phyloP scores from a whole-genome alignment of 2,329 filamentous ascomycete genomes.

The Incumbomyces delicatus region DNA sequence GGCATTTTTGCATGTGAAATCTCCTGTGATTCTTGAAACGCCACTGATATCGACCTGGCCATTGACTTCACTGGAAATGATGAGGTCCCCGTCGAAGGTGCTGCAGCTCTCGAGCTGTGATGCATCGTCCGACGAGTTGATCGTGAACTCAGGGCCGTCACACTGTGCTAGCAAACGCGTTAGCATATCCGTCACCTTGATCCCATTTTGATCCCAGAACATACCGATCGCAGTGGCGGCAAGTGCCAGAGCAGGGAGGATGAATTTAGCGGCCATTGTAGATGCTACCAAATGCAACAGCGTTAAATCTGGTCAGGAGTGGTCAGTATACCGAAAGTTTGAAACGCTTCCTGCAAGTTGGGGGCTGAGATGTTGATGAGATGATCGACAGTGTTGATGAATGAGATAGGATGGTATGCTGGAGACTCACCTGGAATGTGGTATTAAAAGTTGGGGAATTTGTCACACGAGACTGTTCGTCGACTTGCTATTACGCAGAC shows the following conservation, averaged over 20 bases:
- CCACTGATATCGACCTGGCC: constrained; percentile 55
- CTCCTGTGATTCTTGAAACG: constrained; percentile 46
- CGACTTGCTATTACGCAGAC: constrained; percentile 2
- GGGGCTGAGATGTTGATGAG: neutral
- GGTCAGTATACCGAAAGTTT: constrained; percentile 11
- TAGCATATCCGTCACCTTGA: constrained; percentile 3
- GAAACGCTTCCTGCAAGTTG: too few species aligned
- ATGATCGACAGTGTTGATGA: neutral
- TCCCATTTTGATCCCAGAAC: constrained; percentile 5
- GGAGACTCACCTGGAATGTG: constrained; percentile 20
- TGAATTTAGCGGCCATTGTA: constrained; percentile 36
- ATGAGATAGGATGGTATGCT: neutral
- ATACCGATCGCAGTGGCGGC: constrained; percentile 43
- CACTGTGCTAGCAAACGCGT: constrained; percentile 15
- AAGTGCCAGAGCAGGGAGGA: constrained; percentile 47
- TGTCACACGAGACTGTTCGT: neutral
- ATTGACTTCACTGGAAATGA: constrained; percentile 48
- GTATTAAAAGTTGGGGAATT: constrained; percentile 15
- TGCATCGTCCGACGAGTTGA: constrained; percentile 50
- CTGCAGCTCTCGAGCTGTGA: constrained; percentile 57
- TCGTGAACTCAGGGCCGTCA: constrained; percentile 29
- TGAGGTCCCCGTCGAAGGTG: constrained; percentile 60
- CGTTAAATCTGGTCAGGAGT: constrained; percentile 10
- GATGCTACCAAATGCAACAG: constrained; percentile 22
- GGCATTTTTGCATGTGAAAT: constrained; percentile 42